A percentile compares a stretch with the other conserved stretches of the same genome.
phyloP scores from a whole-genome alignment of 345 rosid species.

The Gossypium stocksii region DNA sequence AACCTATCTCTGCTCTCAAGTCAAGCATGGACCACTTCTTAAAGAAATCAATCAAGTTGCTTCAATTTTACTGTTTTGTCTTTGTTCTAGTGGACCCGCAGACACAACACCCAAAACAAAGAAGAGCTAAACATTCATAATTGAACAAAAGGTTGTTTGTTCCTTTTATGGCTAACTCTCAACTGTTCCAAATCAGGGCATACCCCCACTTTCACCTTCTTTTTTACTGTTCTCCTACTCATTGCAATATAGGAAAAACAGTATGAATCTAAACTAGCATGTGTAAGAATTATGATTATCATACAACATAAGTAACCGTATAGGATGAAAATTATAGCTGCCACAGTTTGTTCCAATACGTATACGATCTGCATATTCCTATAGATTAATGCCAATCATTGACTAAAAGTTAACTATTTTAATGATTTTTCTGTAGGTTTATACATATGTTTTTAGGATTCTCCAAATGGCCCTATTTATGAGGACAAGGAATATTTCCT shows the following conservation, averaged over 20 bases:
- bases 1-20: background rate
- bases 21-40: constrained; percentile 13
- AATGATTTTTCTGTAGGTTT: background rate
- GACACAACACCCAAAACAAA: background rate
- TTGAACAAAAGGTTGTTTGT: constrained; percentile 20
- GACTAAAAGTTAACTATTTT: background rate
- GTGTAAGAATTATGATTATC: background rate
- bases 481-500: background rate
- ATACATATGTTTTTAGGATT: background rate
- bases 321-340: background rate
- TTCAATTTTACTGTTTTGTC: constrained; percentile 43
- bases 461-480: background rate
- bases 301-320: background rate
- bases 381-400: background rate
- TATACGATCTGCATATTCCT: background rate
- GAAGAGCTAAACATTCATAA: constrained; percentile 23
- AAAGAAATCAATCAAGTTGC: constrained; percentile 33
- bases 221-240: background rate
- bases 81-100: constrained; percentile 17
- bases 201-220: constrained; percentile 23
- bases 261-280: background rate
- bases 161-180: constrained; percentile 22
- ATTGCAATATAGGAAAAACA: background rate
- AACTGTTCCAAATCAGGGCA: constrained; percentile 24
- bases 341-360: background rate